These are phyloP conservation scores for Dryadomyces quercivorus DNA, from an alignment of 2,329 filamentous ascomycete species.

Conservation along the genomic window DNA sequence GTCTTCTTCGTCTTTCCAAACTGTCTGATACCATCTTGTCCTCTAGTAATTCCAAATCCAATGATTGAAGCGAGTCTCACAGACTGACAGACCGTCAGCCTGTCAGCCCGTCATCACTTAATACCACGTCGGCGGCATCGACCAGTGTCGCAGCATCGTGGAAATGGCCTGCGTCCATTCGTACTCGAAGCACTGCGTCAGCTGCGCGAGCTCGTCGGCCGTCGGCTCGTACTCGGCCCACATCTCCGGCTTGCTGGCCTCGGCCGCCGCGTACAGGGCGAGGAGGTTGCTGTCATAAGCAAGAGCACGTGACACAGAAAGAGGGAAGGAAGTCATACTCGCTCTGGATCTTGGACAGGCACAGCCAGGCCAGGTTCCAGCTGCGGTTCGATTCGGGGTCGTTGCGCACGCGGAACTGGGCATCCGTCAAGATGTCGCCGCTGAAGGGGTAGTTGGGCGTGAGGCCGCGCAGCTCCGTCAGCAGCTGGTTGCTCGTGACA, in stretches of 20 bases:
- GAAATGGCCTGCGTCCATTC: conserved; percentile 57
- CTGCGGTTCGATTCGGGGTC: conserved; percentile 56
- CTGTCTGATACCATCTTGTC: no score
- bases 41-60: no score
- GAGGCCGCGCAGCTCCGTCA: conserved; percentile 56
- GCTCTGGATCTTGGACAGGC: conserved; percentile 51
- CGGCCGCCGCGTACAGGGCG: conserved; percentile 43
- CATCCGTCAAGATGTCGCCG: conserved; percentile 51
- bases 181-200: conserved; percentile 48
- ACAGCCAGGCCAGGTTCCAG: conserved; percentile 68
- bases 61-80: no score
- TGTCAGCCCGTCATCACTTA: not conserved
- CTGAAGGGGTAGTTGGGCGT: conserved; percentile 58
- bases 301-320: no score
- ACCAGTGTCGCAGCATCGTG: conserved; percentile 59
- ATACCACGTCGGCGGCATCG: conserved; percentile 36
- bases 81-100: no score
- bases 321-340: conserved; percentile 31
- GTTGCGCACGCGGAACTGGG: conserved; percentile 47
- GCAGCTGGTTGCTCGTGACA: conserved; percentile 55
- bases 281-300: conserved; percentile 52
- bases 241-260: conserved; percentile 54
- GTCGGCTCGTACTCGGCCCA: conserved; percentile 51
- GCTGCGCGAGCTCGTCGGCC: conserved; percentile 40
- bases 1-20: no score